Evolutionary conservation across 257 asterid genomes (phyloP).

Genomic region (Euphrasia confusa): DNA sequence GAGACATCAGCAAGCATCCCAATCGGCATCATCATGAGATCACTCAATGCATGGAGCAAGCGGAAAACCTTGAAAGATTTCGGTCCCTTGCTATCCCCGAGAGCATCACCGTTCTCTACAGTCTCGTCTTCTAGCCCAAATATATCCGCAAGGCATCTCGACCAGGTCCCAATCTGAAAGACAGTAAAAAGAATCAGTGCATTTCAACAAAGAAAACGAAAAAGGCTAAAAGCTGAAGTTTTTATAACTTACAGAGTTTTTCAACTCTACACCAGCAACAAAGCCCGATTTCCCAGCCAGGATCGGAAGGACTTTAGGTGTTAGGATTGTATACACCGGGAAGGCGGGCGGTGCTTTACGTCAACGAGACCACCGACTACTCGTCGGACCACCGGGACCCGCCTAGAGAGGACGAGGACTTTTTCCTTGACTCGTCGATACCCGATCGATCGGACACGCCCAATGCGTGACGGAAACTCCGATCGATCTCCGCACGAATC

Average conservation of each 20-base stretch:
- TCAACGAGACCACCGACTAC: no score
- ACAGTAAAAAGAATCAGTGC: background rate
- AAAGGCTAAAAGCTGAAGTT: no score
- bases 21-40: conserved; percentile 92
- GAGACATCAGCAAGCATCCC: conserved; percentile 81
- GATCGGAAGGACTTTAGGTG: conserved; percentile 74
- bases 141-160: conserved; percentile 84
- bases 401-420: no score
- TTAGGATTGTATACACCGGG: no score
- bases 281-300: conserved; percentile 76
- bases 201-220: no score
- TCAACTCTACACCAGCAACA: conserved; percentile 81
- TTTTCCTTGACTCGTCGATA: no score
- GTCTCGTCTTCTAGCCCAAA: conserved; percentile 70
- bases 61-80: conserved; percentile 63
- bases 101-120: conserved; percentile 28
- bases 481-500: no score
- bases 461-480: no score
- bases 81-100: conserved; percentile 33
- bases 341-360: no score
- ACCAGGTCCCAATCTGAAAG: conserved; percentile 86
- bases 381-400: no score
- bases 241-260: conserved; percentile 69
- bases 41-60: conserved; percentile 78
- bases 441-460: no score